Conservation (phyloP, 2,329 filamentous ascomycete species). For the Sclerotinia subarctica region DNA sequence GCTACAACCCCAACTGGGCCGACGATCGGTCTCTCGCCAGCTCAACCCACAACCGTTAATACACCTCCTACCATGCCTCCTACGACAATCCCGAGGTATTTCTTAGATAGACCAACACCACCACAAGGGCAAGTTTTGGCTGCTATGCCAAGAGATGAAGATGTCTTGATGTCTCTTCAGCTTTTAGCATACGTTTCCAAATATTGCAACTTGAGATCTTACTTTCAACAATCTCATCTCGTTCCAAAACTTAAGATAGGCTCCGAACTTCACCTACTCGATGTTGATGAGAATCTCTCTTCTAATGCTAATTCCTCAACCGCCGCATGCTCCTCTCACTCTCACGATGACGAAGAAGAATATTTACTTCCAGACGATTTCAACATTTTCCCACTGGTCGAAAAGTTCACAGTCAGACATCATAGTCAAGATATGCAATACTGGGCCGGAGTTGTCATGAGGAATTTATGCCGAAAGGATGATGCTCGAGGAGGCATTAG, state of each 20-base stretch:
- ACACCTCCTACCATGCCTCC: slow-evolving; percentile 73
- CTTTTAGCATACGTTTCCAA: slow-evolving; percentile 97
- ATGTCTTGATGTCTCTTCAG: slow-evolving; percentile 96
- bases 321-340: slow-evolving; percentile 43
- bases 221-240: slow-evolving; percentile 92
- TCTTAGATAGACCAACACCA: slow-evolving; percentile 68
- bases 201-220: slow-evolving; percentile 92
- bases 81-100: slow-evolving; percentile 73
- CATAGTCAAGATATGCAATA: slow-evolving; percentile 98
- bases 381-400: slow-evolving; percentile 96
- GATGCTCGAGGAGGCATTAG: slow-evolving; percentile 90
- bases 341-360: slow-evolving; percentile 70
- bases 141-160: slow-evolving; percentile 93
- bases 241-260: slow-evolving; percentile 90
- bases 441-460: slow-evolving; percentile 98
- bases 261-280: slow-evolving; percentile 75
- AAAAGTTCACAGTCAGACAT: slow-evolving; percentile 96
- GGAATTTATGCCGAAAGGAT: slow-evolving; percentile 96
- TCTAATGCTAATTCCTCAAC: slow-evolving; percentile 36
- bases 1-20: slow-evolving; percentile 65
- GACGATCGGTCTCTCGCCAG: slow-evolving; percentile 68
- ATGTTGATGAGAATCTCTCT: slow-evolving; percentile 58
- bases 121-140: slow-evolving; percentile 71
- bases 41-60: slow-evolving; percentile 56
- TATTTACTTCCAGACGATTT: slow-evolving; percentile 91